A percentile compares a stretch with the other conserved stretches of the same genome.
Evolutionary conservation across 495 filamentous ascomycete species (phyloP).

Genomic region (Xylaria scruposa): DNA sequence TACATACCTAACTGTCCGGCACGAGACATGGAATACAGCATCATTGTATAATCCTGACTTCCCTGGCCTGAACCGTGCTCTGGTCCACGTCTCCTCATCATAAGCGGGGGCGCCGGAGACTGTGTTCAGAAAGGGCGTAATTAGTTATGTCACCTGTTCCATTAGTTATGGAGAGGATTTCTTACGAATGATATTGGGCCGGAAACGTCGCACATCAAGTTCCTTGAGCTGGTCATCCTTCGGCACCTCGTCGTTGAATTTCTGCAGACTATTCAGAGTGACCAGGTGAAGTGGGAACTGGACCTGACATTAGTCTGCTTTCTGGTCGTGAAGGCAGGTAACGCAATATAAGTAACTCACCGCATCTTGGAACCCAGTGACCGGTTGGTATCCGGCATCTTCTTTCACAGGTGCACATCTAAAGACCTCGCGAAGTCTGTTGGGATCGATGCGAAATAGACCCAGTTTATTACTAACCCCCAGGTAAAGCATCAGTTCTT

Average conservation of each 20-base stretch:
- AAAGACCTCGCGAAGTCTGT: constrained; percentile 69
- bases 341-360: constrained; percentile 49
- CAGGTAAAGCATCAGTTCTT: constrained; percentile 63
- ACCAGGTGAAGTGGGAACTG: constrained; percentile 85
- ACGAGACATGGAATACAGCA: constrained; percentile 63
- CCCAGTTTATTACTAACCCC: constrained; percentile 69
- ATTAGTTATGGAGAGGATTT: background rate
- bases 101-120: constrained; percentile 48
- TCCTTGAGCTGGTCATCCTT: constrained; percentile 48
- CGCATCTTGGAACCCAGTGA: constrained; percentile 83
- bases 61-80: constrained; percentile 64
- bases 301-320: constrained; percentile 24
- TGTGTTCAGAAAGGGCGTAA: constrained; percentile 22
- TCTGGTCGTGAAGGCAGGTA: background rate
- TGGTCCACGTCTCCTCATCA: constrained; percentile 81
- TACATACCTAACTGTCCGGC: constrained; percentile 66
- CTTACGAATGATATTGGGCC: constrained; percentile 81
- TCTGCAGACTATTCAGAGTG: constrained; percentile 74
- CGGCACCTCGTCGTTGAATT: constrained; percentile 65
- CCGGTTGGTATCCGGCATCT: constrained; percentile 74
- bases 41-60: constrained; percentile 39
- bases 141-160: constrained; percentile 18
- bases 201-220: constrained; percentile 74
- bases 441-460: constrained; percentile 74
- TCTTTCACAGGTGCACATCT: constrained; percentile 76